Conservation (phyloP, 345 rosid genomes). For the Heritiera fomes region DNA sequence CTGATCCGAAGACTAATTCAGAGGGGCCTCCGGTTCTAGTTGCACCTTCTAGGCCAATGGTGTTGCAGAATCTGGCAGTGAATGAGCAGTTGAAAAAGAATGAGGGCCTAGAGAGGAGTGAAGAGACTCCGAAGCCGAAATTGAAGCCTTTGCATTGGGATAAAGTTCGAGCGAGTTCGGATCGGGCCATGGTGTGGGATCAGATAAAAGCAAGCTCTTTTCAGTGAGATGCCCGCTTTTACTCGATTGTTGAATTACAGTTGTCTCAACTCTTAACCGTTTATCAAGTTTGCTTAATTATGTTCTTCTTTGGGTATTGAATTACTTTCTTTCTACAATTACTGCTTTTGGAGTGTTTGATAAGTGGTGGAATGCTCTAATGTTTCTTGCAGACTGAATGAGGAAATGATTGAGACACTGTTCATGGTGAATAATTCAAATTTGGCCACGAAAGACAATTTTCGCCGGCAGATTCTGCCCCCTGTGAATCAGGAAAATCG, state of each 20-base stretch:
- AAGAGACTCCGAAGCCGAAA: conserved; percentile 62
- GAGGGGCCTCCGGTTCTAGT: conserved; percentile 44
- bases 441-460: conserved; percentile 43
- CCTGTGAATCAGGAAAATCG: conserved; percentile 55
- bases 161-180: conserved; percentile 91
- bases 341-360: conserved; percentile 1
- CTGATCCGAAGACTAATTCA: conserved; percentile 17
- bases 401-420: conserved; percentile 96
- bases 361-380: conserved; percentile 22
- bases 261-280: background rate
- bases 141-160: conserved; percentile 97
- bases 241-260: background rate
- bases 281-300: background rate
- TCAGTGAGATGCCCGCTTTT: conserved; percentile 57
- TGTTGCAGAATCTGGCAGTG: conserved; percentile 13
- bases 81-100: background rate
- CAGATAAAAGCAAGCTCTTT: conserved; percentile 85
- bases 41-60: conserved; percentile 42
- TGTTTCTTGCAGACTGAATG: conserved; percentile 67
- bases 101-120: conserved; percentile 37
- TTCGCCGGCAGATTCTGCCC: conserved; percentile 34
- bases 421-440: conserved; percentile 63
- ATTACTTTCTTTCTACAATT: background rate
- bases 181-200: conserved; percentile 95
- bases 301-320: background rate